Evolutionary conservation across 768 basidiomycete species (phyloP), one percentile per base, ranked within the genome.

Genomic region (Coprinopsis sp.): DNA sequence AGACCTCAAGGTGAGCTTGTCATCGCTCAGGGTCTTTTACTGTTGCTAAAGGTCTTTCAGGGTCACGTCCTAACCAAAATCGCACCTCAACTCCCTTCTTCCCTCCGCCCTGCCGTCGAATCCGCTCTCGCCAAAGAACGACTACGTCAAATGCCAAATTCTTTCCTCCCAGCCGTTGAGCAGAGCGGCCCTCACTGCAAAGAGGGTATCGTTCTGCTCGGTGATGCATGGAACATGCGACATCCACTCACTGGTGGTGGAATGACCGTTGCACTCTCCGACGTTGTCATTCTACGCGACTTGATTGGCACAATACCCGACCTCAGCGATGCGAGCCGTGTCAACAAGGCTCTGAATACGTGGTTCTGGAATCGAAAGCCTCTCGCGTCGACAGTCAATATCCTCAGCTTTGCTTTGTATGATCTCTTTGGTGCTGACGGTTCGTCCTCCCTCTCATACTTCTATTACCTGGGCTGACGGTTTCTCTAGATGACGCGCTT

Each of bases 181-280:
- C 94, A 95, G 59, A 72, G 71, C n/a, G 51, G 56, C 18, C 52
- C 62, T 0, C 68, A 72, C 8, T 66, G 67, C 14, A 85, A 79
- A 52, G 75, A 82, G 39, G 90, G 91, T 21, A 81, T 81, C 8
- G 68, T 99, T 48, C 80, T 98, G 51, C 72, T 96, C 27, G 96
- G 96, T 1, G 96, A 98, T 61, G 83, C 95, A 2, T 95, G 91
- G 87, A 99, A 98, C 62, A 98, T 98, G 94, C 88, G 96, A 0
- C 96, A 99, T 64, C 96, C 96, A 2, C 75, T 99, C 18, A 99
- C 96, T 0, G 96, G 96, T 4, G 92, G 93, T 10, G 96, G 96
- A 4, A 99, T 99, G 96, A 94, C 93, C 0, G 95, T 97, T 30
- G 93, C 92, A 2, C 70, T 98, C 37, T 76, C 82, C 58, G 96